These are phyloP conservation scores for Arabidopsis thaliana DNA, from an alignment of 345 rosid genomes.

Conservation along the genomic window TAIR10.1 NC_003071.7:15450501-15451000, in stretches of 20 bases:
- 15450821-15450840: neutral
- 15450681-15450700: neutral
- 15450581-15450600: constrained; percentile 69
- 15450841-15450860: neutral
- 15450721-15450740: neutral
- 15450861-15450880: constrained; percentile 3
- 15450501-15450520: constrained; percentile 55
- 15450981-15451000: constrained; percentile 73
- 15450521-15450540: constrained; percentile 77
- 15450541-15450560: constrained; percentile 81
- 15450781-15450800: neutral
- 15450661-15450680: neutral
- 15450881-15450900: neutral
- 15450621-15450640: neutral
- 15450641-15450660: neutral
- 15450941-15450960: neutral
- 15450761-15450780: constrained; percentile 5
- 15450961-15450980: constrained; percentile 68
- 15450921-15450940: neutral
- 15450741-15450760: neutral
- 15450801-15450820: neutral
- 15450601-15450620: constrained; percentile 10
- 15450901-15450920: neutral
- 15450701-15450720: neutral
- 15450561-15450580: constrained; percentile 79